phyloP scores from a whole-genome alignment of 495 filamentous ascomycete species.

The Massariosphaeria phaeospora region DNA sequence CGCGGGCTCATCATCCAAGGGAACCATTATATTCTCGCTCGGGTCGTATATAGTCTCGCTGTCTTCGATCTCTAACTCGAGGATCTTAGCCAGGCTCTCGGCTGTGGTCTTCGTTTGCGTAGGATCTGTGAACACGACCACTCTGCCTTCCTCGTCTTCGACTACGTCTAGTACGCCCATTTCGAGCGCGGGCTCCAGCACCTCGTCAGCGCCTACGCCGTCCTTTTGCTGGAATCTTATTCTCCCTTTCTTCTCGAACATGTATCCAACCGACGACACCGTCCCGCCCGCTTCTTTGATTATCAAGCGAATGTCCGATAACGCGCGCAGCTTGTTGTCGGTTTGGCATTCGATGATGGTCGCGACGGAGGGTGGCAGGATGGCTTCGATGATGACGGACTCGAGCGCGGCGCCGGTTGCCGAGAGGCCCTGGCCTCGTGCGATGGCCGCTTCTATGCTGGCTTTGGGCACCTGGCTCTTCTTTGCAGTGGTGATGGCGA shows the following conservation, averaged over 20 bases:
- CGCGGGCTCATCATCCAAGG: conserved; percentile 43
- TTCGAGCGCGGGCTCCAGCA: conserved; percentile 80
- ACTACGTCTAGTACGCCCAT: conserved; percentile 78
- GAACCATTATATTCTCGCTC: conserved; percentile 69
- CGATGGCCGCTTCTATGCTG: conserved; percentile 75
- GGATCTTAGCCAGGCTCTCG: conserved; percentile 53
- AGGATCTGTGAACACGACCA: conserved; percentile 73
- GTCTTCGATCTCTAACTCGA: conserved; percentile 59
- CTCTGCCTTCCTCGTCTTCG: conserved; percentile 60
- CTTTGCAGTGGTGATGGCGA: conserved; percentile 72
- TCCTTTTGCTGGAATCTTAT: conserved; percentile 63
- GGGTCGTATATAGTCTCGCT: conserved; percentile 82
- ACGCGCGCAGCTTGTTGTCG: conserved; percentile 66
- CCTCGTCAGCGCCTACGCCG: conserved; percentile 60
- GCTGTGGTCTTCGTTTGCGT: conserved; percentile 60
- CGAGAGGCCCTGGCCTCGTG: conserved; percentile 79
- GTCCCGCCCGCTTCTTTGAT: conserved; percentile 66
- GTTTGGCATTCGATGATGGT: conserved; percentile 80
- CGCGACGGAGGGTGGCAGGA: conserved; percentile 71
- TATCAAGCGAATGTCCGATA: conserved; percentile 63
- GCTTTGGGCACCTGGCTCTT: conserved; percentile 80
- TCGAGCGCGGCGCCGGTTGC: conserved; percentile 67
- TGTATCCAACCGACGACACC: conserved; percentile 67
- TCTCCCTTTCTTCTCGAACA: conserved; percentile 75
- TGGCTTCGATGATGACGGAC: conserved; percentile 70